Conservation (phyloP, 805 yeast genomes). For the Clavispora carvajalis region DNA sequence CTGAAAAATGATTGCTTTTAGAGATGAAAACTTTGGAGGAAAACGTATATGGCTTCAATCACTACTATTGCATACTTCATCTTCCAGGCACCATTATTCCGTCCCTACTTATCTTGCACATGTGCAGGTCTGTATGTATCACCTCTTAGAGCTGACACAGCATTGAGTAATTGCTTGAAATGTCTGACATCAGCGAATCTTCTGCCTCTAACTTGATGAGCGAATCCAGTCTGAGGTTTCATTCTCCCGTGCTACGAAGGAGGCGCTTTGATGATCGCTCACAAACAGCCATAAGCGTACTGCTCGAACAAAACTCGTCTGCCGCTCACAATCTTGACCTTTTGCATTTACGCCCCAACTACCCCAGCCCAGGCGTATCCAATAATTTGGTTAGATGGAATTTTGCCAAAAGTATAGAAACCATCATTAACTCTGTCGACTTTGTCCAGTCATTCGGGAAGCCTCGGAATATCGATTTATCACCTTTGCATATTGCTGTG, state of each 20-base stretch:
- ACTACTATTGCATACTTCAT: no score
- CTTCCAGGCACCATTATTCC: no score
- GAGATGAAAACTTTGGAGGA: no score
- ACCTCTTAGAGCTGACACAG: background rate
- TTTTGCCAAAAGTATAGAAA: slow-evolving; percentile 16
- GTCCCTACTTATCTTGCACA: background rate
- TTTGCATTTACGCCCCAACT: background rate
- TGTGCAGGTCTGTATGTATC: background rate
- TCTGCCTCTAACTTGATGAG: background rate
- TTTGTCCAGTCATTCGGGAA: slow-evolving; percentile 22
- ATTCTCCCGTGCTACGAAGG: background rate
- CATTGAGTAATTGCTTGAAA: background rate
- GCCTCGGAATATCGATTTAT: slow-evolving; percentile 19
- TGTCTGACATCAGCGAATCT: background rate
- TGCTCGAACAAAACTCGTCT: background rate
- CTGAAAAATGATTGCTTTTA: no score
- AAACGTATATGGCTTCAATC: no score
- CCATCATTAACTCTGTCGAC: slow-evolving; percentile 16
- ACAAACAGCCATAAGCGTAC: slow-evolving; percentile 23
- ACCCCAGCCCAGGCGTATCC: background rate
- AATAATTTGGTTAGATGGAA: slow-evolving; percentile 22
- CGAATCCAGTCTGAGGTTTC: slow-evolving; percentile 10
- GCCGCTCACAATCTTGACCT: background rate
- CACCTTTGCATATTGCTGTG: slow-evolving; percentile 42
- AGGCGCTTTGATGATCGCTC: slow-evolving; percentile 36